These are phyloP conservation scores for Astrothelium macrocarpum DNA, from an alignment of 495 filamentous ascomycete genomes.

Conservation along the genomic window DNA sequence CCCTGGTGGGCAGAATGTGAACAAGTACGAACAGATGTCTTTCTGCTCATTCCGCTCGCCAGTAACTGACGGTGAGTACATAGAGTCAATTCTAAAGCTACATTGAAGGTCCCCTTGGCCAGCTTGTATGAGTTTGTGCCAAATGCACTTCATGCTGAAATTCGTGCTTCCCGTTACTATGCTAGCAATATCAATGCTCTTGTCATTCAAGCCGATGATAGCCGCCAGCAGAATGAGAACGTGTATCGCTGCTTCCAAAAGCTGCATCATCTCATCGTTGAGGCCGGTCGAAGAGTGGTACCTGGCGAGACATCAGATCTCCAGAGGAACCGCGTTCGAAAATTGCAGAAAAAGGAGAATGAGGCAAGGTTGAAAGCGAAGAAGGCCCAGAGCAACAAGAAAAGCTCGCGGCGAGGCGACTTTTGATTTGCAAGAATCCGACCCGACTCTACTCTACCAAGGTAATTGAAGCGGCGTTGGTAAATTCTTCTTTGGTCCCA, in stretches of 20 bases:
- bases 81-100: conserved; percentile 92
- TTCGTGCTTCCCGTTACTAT: conserved; percentile 63
- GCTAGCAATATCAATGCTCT: conserved; percentile 51
- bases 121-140: conserved; percentile 57
- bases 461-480: conserved; percentile 58
- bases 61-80: conserved; percentile 7
- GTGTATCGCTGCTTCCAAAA: conserved; percentile 53
- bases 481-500: conserved; percentile 45
- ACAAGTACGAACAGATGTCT: conserved; percentile 63
- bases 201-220: conserved; percentile 59
- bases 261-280: conserved; percentile 48
- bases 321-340: conserved; percentile 49
- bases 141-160: conserved; percentile 49
- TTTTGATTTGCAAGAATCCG: not conserved
- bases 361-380: conserved; percentile 62
- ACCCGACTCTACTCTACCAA: conserved; percentile 38
- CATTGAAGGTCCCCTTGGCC: conserved; percentile 51
- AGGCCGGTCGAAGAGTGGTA: conserved; percentile 43
- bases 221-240: conserved; percentile 56
- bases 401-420: conserved; percentile 51
- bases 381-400: conserved; percentile 73
- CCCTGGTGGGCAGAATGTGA: conserved; percentile 91
- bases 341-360: conserved; percentile 61
- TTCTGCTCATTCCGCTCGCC: not conserved
- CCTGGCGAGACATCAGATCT: conserved; percentile 57